Conservation (phyloP, 805 yeast species). For the Metschnikowia chrysomelidarum region DNA sequence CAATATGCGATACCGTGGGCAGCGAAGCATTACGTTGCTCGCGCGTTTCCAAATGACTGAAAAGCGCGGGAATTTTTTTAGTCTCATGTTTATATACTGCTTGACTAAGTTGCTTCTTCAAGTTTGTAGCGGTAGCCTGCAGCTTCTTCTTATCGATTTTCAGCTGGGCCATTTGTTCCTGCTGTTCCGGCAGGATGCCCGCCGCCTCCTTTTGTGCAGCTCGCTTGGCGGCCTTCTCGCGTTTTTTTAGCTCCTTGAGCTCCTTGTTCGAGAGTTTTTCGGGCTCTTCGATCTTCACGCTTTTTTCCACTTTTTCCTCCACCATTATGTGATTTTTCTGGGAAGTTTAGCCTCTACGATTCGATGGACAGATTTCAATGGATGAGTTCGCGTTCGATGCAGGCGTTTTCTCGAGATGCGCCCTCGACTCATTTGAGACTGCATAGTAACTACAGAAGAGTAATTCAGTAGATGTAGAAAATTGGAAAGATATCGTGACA, state of each 20-base stretch:
- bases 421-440: too few species aligned
- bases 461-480: too few species aligned
- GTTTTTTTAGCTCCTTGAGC: constrained; percentile 80
- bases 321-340: constrained; percentile 8
- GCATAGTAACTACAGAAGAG: too few species aligned
- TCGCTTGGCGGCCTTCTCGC: constrained; percentile 88
- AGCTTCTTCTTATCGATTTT: constrained; percentile 42
- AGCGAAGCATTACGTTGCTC: constrained; percentile 65
- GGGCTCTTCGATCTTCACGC: constrained; percentile 9
- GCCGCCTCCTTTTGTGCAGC: constrained; percentile 79
- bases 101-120: constrained; percentile 54
- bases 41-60: constrained; percentile 76
- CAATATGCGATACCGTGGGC: constrained; percentile 59
- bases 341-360: too few species aligned
- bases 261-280: constrained; percentile 64
- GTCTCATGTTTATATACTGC: constrained; percentile 44
- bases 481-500: too few species aligned
- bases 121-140: constrained; percentile 44
- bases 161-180: constrained; percentile 40
- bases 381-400: too few species aligned
- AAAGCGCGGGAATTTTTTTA: constrained; percentile 59
- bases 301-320: constrained; percentile 12
- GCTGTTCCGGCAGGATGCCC: constrained; percentile 51
- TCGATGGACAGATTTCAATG: too few species aligned
- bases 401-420: too few species aligned